Evolutionary conservation across 2,329 filamentous ascomycete species (phyloP), one percentile per base, ranked within the genome.

Genomic region (Pseudocercospora eumusae): DNA sequence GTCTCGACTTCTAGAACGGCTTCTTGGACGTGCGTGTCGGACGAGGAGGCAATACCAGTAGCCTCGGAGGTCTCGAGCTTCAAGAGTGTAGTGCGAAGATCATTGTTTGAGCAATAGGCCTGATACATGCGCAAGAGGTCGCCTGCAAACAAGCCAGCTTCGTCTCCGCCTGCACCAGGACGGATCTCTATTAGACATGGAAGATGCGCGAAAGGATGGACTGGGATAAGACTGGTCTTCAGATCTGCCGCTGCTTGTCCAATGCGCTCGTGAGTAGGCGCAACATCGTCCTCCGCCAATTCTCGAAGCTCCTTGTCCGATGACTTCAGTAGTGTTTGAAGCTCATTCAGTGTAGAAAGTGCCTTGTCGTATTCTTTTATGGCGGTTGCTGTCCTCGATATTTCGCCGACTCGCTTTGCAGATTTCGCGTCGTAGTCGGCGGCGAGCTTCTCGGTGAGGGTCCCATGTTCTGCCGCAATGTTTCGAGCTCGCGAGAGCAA

Each of bases 141-240:
- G 59, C 90, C 90, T 11, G 93, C 92, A 70, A 99, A 99, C 65
- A 96, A 87, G 0, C 91, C 88, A 2, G 93, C 93, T 78, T 99
- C 95, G 61, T 92, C 87, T 1, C 95, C 95, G 40, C 95, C 95
- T 0, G 92, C 93, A 0, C 95, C 95, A 0, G 95, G 95, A 0
- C 93, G 86, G 63, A 99, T 90, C 78, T 99, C 95, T 45, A 99
- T 79, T 66, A 99, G 83, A 75, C 93, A 98, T 57, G 93, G 92
- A 69, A 98, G 84, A 65, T 92, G 85, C 31, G 91, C 91, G 74
- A 97, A 99, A 2, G 93, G 91, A 75, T 99, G 93, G 44, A 87
- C 86, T 0, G 95, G 95, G 15, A 96, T 90, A 57, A 99, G 83
- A 50, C 90, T 87, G 21, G 84, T 86, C 25, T 91, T 91, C 47